phyloP scores from a whole-genome alignment of 768 basidiomycete genomes.

The Lyophyllum atratum region DNA sequence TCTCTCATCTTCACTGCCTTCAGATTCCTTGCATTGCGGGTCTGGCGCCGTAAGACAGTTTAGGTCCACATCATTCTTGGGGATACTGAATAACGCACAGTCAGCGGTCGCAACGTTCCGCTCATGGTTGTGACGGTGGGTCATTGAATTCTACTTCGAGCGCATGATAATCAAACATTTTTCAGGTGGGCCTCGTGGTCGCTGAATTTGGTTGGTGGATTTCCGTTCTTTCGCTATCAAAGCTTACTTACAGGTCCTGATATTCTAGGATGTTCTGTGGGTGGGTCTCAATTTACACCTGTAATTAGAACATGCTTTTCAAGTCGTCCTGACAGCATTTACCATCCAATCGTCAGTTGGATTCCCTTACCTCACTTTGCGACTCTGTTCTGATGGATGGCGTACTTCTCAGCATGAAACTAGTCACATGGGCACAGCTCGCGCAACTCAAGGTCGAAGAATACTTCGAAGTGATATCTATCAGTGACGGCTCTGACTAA shows the following conservation, averaged over 20 bases:
- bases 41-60: conserved; percentile 41
- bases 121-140: conserved; percentile 46
- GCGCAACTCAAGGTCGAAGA: conserved; percentile 41
- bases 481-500: conserved; percentile 1
- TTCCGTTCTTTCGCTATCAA: background rate
- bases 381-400: conserved; percentile 1
- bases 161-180: background rate
- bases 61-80: background rate
- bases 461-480: conserved; percentile 4
- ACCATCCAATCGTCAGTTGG: conserved; percentile 46
- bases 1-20: background rate
- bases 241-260: background rate
- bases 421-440: conserved; percentile 47
- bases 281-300: conserved; percentile 26
- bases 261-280: conserved; percentile 40
- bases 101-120: conserved; percentile 48
- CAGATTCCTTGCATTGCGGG: conserved; percentile 45
- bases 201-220: conserved; percentile 49
- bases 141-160: background rate
- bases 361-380: background rate
- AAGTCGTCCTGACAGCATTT: conserved; percentile 35
- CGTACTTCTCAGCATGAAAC: conserved; percentile 35
- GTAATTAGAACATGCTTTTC: background rate
- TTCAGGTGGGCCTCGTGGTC: conserved; percentile 44
- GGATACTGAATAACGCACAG: conserved; percentile 27